Evolutionary conservation across 352 stramenopile species (phyloP), one percentile per base, ranked within the genome.

Genomic region (Phytophthora crassamura): DNA sequence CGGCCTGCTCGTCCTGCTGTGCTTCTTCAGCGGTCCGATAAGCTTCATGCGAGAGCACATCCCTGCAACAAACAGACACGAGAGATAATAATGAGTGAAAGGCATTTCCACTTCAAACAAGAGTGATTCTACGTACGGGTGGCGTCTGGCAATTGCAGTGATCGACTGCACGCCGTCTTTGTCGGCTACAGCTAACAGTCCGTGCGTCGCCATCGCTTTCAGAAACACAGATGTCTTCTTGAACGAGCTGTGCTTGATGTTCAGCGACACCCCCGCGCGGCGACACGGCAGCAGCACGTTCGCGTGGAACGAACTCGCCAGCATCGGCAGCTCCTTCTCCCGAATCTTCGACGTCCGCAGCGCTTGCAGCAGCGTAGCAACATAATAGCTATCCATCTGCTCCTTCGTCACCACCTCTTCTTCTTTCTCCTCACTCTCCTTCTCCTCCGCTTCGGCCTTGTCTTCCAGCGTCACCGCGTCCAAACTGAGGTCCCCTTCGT

Each of bases 181-280:
- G 34, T 96, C 88, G 38, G 45, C 65, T 1, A 94, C 63, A 12
- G 52, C 49, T 15, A 96, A 25, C 7, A 94, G 50, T 32, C 80
- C 84, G n/a, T 81, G 59, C 0, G 61, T 43, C 28, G 64, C 70
- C 88, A 96, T 94, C 18, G 64, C 54, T 41, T 81, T 86, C 7
- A 96, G 51, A 54, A 94, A 94, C 10, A 72, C 65, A 1, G 86
- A 96, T 4, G 89, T 60, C 59, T 96, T 93, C 77, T 93, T 94
- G 69, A 91, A 91, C 18, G 84, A 89, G 25, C 72, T 85, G 20
- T 88, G 80, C 59, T 96, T 94, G 36, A 94, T 72, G 34, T 90
- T 88, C 43, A 96, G 71, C 10, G 72, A 76, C 12, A 77, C 59
- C 10, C 75, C 81, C 2, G 75, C 83, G 2, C 77, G 75, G 7